Base-by-base conservation (phyloP, 768 basidiomycete genomes). In the Termitomyces sp. region DNA sequence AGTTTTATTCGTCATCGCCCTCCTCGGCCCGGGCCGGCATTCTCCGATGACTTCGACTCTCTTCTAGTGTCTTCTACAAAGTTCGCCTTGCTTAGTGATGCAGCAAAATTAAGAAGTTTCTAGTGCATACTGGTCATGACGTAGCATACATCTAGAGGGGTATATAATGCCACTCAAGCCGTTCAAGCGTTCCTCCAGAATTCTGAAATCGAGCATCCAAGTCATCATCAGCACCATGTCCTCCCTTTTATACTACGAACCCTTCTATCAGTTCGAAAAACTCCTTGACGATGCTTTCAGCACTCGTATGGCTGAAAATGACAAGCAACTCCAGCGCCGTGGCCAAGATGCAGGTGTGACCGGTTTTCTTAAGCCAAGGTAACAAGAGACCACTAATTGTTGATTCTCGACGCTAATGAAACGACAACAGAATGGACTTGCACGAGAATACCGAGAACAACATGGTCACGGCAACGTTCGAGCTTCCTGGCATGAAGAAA, bases 401-500 rank as follows among this genome's bases (percentile, higher is more conserved):
- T 17, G 15, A 17, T 20, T 20, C 8, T 20, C 9, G 7, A 9
- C 4, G 43, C n/a, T n/a, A 1, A 25, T 11, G 29, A 48, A 5
- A 31, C 15, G 6, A 11, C 25, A 11, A 9, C 15, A 75, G 85
- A 61, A 79, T 85, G 74, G 77, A 86, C 61, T 56, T 86, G 3
- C 73, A 79, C 57, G 81, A 83, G 65, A 73, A 78, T 49, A 62
- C 72, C 10, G 74, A 77, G 1, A 65, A 67, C 14, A 78, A 79
- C 61, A 63, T 65, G 29, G 77, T 84, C 45, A 82, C 79, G 1
- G 83, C 82, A 10, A 77, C 77, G 7, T 83, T 86, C 59, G 86
- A 86, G 66, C 69, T 84, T 1, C 84, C 85, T 8, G 83, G 85
- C 8, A 66, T 85, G 57, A 80, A 75, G 56, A 80, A 82, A 56